Base-by-base conservation (phyloP, 805 yeast genomes). In the Millerago galiae region DNA sequence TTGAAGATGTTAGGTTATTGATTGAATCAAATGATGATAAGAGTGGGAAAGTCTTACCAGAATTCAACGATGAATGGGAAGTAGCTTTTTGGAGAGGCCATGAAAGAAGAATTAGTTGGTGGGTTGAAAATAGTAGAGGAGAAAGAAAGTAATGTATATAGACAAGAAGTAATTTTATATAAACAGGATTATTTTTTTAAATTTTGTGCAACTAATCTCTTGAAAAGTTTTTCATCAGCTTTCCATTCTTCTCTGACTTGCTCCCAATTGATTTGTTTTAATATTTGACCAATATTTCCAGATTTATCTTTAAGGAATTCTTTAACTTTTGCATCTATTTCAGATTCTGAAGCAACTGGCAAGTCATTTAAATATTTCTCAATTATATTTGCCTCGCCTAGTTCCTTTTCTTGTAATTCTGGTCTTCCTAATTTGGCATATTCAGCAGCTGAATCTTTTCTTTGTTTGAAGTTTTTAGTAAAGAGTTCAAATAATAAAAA, bases 321-420 rank as follows among this genome's bases (percentile, higher is more conserved):
- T 8, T 40, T 27, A 4, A 70, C 67, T 32, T 59, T 61, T 2
- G 43, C 41, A 27, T 67, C 68, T 28, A 73, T 49, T 38, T 73
- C 73, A 36, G 65, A 74, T 29, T 65, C 67, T 3, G 74, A 60
- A 1, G 81, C 71, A 14, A 77, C 71, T 8, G 79, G 76, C 17
- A 79, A 56, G 25, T 59, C 50, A 2, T 45, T 37, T 36, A 70
- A 51, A 38, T 76, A 70, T 13, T 55, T 50, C 24, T 69, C 50
- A 34, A 80, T 66, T 28, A 76, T 55, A 0, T 47, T 58, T 25
- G 70, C 52, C 58, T 79, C 83, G 15, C 59, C 54, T 17, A 56
- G 50, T 59, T 80, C 86, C 41, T 68, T 70, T n/a, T 67, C 72
- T 2, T 71, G 80, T 45, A 79, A 60, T 46, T 80, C 85, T 3